A percentile compares a stretch with the other conserved stretches of the same genome.
phyloP scores from a whole-genome alignment of 2,329 filamentous ascomycete genomes.

The Fusarium floridanum region DNA sequence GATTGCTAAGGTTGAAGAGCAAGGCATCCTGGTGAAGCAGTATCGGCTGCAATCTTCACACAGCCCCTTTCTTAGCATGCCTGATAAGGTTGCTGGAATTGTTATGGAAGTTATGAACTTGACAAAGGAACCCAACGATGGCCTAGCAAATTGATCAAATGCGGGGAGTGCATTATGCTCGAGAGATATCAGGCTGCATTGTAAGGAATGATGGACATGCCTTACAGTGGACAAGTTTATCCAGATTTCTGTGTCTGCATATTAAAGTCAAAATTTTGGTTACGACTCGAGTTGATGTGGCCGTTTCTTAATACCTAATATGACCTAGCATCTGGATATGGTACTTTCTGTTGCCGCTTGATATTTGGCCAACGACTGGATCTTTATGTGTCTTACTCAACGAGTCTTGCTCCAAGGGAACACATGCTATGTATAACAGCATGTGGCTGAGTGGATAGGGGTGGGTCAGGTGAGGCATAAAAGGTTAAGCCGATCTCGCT shows the following conservation, averaged over 20 bases:
- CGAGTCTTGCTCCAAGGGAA: background rate
- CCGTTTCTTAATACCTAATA: background rate
- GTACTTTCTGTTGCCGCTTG: background rate
- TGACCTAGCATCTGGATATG: background rate
- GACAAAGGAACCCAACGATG: background rate
- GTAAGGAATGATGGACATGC: background rate
- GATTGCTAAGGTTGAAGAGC: background rate
- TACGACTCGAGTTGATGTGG: background rate
- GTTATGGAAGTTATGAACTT: background rate
- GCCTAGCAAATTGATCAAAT: background rate
- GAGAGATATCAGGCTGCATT: background rate
- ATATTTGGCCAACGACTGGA: background rate
- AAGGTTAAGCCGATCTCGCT: constrained; percentile 5
- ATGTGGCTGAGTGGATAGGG: background rate
- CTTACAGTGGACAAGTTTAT: background rate
- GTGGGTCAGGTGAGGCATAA: background rate
- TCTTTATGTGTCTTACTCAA: background rate
- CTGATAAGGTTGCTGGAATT: background rate
- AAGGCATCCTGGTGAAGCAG: background rate
- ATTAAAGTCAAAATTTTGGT: background rate
- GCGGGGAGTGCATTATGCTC: background rate
- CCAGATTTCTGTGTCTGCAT: background rate
- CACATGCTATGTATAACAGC: background rate
- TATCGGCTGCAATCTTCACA: background rate
- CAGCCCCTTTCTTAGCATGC: background rate